These are phyloP conservation scores for Populus tremula DNA, from an alignment of 345 rosid genomes.

Conservation along the genomic window DNA sequence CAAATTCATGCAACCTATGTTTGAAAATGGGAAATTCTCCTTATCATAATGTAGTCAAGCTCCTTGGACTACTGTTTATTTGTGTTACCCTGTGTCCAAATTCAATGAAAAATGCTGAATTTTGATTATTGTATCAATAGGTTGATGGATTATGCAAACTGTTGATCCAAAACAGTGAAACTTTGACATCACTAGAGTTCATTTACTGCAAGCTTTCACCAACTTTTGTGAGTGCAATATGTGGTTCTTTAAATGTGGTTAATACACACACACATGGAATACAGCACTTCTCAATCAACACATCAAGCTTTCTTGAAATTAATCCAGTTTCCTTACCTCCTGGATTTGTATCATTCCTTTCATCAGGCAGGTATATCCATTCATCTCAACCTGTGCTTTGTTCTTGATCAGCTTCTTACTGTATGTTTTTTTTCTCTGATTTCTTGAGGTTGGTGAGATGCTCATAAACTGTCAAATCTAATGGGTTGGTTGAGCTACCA, in stretches of 20 bases:
- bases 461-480: not conserved
- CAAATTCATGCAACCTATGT: not conserved
- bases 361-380: conserved; percentile 54
- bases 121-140: conserved; percentile 36
- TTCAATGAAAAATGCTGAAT: not conserved
- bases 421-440: not conserved
- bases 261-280: conserved; percentile 39
- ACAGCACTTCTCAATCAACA: conserved; percentile 49
- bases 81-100: conserved; percentile 2
- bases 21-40: not conserved
- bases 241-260: conserved; percentile 38
- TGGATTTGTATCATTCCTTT: conserved; percentile 57
- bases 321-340: conserved; percentile 36
- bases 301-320: conserved; percentile 51
- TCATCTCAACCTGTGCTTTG: conserved; percentile 8
- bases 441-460: conserved; percentile 1
- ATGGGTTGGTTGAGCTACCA: not conserved
- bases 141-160: conserved; percentile 64
- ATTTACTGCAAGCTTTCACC: conserved; percentile 72
- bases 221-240: conserved; percentile 45
- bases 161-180: conserved; percentile 56
- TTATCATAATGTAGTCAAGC: not conserved
- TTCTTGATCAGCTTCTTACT: conserved; percentile 9
- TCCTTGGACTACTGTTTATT: not conserved
- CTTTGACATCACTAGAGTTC: conserved; percentile 68